Base-by-base conservation (phyloP, 305 asterid species). In the Fraxinus velutina region DNA sequence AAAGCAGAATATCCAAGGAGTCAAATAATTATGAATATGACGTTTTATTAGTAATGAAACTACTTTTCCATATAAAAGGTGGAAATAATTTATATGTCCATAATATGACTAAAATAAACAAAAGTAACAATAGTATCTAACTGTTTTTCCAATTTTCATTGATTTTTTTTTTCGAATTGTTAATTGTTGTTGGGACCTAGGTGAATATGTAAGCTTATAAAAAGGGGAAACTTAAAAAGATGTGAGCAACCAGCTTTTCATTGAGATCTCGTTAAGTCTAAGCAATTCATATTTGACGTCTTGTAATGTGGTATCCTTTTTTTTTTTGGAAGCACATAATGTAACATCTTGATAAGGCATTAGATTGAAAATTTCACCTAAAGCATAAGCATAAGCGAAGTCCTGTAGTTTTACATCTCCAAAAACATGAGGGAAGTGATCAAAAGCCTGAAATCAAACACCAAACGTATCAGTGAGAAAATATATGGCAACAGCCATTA, bases 381-480 rank as follows among this genome's bases (percentile, higher is more conserved):
- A 86, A 44, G 92, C 91, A 82, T 86, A 85, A 29, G 99, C 99
- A 80, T 90, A 88, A 17, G 82, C 78, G 83, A 95, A 95, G 60
- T 90, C 95, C 78, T 82, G 75, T 55, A 89, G 80, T 1, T 92
- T 90, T 64, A 88, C 79, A 78, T 83, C 84, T 79, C 52, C 73
- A 39, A 89, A 86, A 78, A 72, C 36, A 81, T 86, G 78, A 24
- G 90, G 87, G 85, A 84, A 90, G 36, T 42, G 83, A 83, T 84
- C 88, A 78, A 87, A 74, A 83, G 86, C 91, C 92, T 90, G 87
- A 9, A 80, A 83, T 19, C 57, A 73, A 68, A 81, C 52, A 79
- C 73, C 52, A 73, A 39, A 34, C 8, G 0, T 21, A 24, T 82
- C 37, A 0, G 74, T 68, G 39, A 68, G 37, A 68, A 68, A 68